Evolutionary conservation across 495 filamentous ascomycete genomes (phyloP).

Genomic region (Trichoderma erinaceum): DNA sequence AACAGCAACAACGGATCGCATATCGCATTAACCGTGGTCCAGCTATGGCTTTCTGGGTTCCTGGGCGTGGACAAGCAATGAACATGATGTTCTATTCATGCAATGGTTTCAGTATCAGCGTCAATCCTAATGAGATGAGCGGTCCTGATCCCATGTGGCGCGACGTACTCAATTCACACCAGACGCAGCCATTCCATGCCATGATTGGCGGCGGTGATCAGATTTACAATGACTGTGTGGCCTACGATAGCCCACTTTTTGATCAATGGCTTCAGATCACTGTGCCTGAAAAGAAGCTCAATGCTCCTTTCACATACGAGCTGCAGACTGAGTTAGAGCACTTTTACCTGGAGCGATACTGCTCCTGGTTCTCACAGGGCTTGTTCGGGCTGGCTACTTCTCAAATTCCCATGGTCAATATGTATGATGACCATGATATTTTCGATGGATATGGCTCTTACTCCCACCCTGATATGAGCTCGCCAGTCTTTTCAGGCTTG

Average conservation of each 20-base stretch:
- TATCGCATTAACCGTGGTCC: slow-evolving; percentile 94
- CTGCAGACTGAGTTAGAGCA: slow-evolving; percentile 80
- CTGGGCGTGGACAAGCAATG: slow-evolving; percentile 79
- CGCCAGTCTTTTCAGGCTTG: slow-evolving; percentile 82
- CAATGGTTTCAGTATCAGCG: slow-evolving; percentile 85
- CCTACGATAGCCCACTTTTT: slow-evolving; percentile 67
- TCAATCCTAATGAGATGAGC: slow-evolving; percentile 69
- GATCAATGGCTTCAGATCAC: slow-evolving; percentile 76
- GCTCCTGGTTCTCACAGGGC: slow-evolving; percentile 90
- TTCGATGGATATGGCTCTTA: slow-evolving; percentile 97
- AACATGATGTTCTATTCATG: slow-evolving; percentile 98
- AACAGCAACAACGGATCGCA: slow-evolving; percentile 74
- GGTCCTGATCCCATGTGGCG: slow-evolving; percentile 96
- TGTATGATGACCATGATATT: slow-evolving; percentile 97
- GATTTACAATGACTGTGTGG: slow-evolving; percentile 85
- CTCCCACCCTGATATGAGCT: slow-evolving; percentile 82
- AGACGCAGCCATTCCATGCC: slow-evolving; percentile 89
- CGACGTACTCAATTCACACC: slow-evolving; percentile 89
- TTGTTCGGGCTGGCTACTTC: slow-evolving; percentile 85
- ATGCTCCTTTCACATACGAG: slow-evolving; percentile 60
- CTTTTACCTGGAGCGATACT: slow-evolving; percentile 83
- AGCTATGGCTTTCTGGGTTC: slow-evolving; percentile 90
- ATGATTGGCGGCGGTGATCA: slow-evolving; percentile 98
- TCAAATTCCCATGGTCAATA: slow-evolving; percentile 97
- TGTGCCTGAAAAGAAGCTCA: slow-evolving; percentile 71